phyloP scores from a whole-genome alignment of 345 rosid species.

The Cardiospermum halicacabum region DNA sequence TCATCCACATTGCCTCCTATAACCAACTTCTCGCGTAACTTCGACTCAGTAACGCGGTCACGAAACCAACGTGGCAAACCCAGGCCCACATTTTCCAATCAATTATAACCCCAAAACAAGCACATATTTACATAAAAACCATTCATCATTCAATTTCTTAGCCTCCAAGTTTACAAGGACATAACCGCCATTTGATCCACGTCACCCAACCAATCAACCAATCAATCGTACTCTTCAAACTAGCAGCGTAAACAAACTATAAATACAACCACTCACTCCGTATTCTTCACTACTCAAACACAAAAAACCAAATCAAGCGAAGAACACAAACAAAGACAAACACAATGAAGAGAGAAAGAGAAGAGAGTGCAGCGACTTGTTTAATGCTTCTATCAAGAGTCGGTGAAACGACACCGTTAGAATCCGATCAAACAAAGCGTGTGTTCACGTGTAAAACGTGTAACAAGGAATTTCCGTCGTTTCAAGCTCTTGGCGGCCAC shows the following conservation, averaged over 20 bases:
- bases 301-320: neutral
- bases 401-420: constrained; percentile 21
- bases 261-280: neutral
- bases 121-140: constrained; percentile 12
- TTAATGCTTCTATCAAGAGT: constrained; percentile 68
- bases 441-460: constrained; percentile 85
- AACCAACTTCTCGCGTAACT: neutral
- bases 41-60: constrained; percentile 25
- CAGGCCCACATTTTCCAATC: neutral
- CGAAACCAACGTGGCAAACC: constrained; percentile 15
- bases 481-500: constrained; percentile 93
- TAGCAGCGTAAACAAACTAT: neutral
- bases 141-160: neutral
- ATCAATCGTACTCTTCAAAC: neutral
- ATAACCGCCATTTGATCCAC: constrained; percentile 19
- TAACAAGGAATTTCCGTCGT: constrained; percentile 60
- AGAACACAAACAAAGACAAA: neutral
- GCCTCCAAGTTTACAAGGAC: constrained; percentile 15
- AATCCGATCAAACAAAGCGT: constrained; percentile 20
- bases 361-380: constrained; percentile 38
- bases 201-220: constrained; percentile 1
- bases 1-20: neutral
- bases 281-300: too few species aligned
- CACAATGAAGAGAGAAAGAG: constrained; percentile 47
- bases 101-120: neutral